Base-by-base conservation (phyloP, 495 filamentous ascomycete genomes). In the Penicillium lividum region DNA sequence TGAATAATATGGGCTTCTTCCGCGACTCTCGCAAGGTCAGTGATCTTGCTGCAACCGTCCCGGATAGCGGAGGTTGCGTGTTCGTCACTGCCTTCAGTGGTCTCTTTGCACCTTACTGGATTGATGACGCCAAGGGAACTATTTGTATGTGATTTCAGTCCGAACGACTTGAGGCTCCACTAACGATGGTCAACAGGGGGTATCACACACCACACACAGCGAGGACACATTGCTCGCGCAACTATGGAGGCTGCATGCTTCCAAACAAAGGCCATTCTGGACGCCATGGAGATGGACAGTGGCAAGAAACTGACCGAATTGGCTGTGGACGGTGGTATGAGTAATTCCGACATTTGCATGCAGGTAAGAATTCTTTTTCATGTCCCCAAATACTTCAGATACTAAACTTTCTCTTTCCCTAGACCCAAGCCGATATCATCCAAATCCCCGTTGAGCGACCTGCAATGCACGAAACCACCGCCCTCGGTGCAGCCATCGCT, bases 11-110 rank as follows among this genome's bases (percentile, higher is more conserved):
- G 53, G 90, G 89, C 40, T 92, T 98, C 70, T 87, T 90, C 66
- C 80, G 84, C 28, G 77, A 89, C 58, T 91, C 91, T 0, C 81
- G 82, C 59, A 86, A 94, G 70, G 89, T 98, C 66, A 91, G 84
- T 57, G 88, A 93, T 52, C 73, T 97, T 46, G 93, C 93, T 8
- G 84, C 82, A 51, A 88, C 83, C 2, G 93, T 97, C 1, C 69
- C 86, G n/a, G 91, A 98, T 63, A 97, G 86, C 57, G 93, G 93
- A 59, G 93, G 93, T 27, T 91, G 93, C 38, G 83, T 95, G 6
- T 98, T 98, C 67, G 93, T 98, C 48, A 97, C 93, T 31, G 93
- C 93, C 1, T 98, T 98, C 72, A 94, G 90, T 77, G 93, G 93
- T 59, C 80, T 98, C 1, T 97, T 97, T 72, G 93, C 93, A 16